Base-by-base conservation (phyloP, 306 rosid genomes). In the Dryas octopetala region DNA sequence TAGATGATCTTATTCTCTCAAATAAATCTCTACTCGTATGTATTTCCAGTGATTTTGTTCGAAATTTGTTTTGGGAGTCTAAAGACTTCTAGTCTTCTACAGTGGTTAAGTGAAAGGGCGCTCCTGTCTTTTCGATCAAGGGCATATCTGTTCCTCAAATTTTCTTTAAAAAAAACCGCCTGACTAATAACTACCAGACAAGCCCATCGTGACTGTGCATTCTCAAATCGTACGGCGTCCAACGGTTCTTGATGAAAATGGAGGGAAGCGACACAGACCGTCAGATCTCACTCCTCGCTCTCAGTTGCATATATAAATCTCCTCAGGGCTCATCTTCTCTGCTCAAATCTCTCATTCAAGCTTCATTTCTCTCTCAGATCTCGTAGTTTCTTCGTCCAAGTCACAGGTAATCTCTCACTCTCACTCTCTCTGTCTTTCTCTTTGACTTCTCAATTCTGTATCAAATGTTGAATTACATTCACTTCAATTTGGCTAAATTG, bases 241-340 rank as follows among this genome's bases (percentile, higher is more conserved):
- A 49, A 4, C 7, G 23, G 46, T 55, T 55, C 60, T 11, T 19
- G 46, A 14, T 1, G 43, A 74, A 81, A 77, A 77, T 71, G 81
- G 86, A 71, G 89, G 93, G 88, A 89, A 84, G 68, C 46, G 47
- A 26, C 68, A 1, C 4, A 1, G 15, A 60, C 75, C 62, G 81
- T 79, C 43, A 11, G 74, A 85, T 73, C 19, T 73, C 55, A 62
- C 51, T 62, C 68, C 51, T 3, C 45, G 3, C 64, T 40, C 76
- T 9, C 77, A 26, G 76, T 58, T 40, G 64, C 49, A 3, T 79
- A 82, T 83, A 83, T 82, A 86, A 73, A 49, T 58, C 64, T 48
- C 32, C 5, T 65, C 46, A 6, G 62, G 23, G 49, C 15, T 26
- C 62, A 17, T 15, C n/a, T 5, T 6, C 75, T 19, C 41, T 19